Evolutionary conservation across 345 rosid genomes (phyloP).

Genomic region (Eucalyptus microcorys): DNA sequence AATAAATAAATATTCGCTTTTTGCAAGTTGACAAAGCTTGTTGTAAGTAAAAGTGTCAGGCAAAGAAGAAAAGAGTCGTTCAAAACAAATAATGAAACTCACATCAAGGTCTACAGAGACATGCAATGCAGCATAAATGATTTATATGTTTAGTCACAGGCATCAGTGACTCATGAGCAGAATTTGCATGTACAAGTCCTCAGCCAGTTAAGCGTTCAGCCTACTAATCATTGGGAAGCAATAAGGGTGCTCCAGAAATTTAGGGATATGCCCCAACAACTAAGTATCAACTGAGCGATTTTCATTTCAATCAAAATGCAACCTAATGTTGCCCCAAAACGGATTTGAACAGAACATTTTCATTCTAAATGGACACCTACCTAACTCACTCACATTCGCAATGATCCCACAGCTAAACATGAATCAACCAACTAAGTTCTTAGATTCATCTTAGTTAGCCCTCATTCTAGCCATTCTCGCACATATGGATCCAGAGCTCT

Average conservation of each 20-base stretch:
- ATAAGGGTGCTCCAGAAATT: background rate
- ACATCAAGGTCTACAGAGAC: background rate
- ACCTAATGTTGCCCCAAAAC: background rate
- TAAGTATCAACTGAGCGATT: background rate
- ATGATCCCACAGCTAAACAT: background rate
- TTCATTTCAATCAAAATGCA: background rate
- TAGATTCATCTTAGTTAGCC: too few relatives aligned
- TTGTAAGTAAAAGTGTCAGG: conserved; percentile 52
- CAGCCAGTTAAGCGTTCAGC: background rate
- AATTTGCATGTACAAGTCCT: background rate
- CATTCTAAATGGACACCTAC: background rate
- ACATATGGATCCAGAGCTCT: too few relatives aligned
- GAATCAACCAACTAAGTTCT: background rate
- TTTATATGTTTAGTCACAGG: background rate
- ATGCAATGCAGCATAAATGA: background rate
- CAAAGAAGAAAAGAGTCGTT: background rate
- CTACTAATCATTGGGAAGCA: background rate
- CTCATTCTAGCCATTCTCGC: too few relatives aligned
- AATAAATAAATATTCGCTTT: conserved; percentile 52
- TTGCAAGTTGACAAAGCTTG: conserved; percentile 77
- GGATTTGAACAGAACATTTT: background rate
- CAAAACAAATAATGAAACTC: background rate
- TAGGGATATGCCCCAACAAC: background rate
- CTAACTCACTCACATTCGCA: background rate
- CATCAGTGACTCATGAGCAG: background rate